Percentiles rank a stretch among this genome's conserved stretches.
phyloP scores from a whole-genome alignment of 768 basidiomycete species.

The Pulveroboletus sp. region DNA sequence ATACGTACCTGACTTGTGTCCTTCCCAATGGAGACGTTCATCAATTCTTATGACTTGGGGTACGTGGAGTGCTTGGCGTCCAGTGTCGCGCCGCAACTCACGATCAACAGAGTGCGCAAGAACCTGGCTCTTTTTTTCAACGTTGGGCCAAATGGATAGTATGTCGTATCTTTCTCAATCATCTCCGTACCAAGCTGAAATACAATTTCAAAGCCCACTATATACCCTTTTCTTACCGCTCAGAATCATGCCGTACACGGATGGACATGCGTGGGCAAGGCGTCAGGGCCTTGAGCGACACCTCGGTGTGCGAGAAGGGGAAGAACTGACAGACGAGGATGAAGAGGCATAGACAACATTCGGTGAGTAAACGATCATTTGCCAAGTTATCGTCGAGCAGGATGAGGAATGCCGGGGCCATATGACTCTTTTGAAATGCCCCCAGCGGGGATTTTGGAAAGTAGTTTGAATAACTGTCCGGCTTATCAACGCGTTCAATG shows the following conservation, averaged over 20 bases:
- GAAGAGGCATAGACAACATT: constrained; percentile 16
- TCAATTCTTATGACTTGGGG: constrained; percentile 93
- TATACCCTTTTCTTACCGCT: constrained; percentile 82
- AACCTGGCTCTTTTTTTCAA: constrained; percentile 90
- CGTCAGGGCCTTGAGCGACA: constrained; percentile 60
- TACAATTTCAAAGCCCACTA: constrained; percentile 47
- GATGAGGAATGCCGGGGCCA: constrained; percentile 79
- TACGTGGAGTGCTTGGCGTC: constrained; percentile 29
- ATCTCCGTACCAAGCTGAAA: background rate
- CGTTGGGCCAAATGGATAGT: constrained; percentile 77
- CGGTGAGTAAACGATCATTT: constrained; percentile 1
- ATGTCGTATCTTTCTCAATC: constrained; percentile 33
- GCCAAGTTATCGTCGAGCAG: background rate
- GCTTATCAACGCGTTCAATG: constrained; percentile 4
- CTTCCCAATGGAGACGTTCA: constrained; percentile 51
- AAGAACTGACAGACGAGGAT: constrained; percentile 86
- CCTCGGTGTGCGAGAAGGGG: constrained; percentile 62
- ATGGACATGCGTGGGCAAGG: constrained; percentile 80
- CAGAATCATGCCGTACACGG: constrained; percentile 73
- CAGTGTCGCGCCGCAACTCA: background rate
- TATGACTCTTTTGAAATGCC: constrained; percentile 61
- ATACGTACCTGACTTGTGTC: background rate
- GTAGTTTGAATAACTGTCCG: constrained; percentile 25
- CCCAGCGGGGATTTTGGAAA: constrained; percentile 18
- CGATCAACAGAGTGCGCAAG: constrained; percentile 35